Evolutionary conservation across 495 filamentous ascomycete genomes (phyloP).

Genomic region (Xylaria nigripes): DNA sequence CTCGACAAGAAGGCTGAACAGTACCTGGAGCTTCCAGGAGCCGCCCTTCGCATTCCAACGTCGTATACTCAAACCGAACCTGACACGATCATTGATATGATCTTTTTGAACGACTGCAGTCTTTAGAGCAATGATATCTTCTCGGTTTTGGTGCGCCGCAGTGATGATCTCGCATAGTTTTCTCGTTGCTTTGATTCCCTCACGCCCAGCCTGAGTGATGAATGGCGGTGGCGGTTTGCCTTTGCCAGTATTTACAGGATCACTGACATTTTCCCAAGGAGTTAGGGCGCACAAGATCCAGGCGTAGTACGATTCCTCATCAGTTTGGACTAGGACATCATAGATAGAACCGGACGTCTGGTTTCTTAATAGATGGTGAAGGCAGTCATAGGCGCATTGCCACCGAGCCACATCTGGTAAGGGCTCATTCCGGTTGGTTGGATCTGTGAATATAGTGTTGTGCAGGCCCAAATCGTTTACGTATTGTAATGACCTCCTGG

Average conservation of each 20-base stretch:
- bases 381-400: conserved; percentile 43
- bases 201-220: conserved; percentile 52
- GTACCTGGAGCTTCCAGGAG: conserved; percentile 66
- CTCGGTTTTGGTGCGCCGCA: conserved; percentile 50
- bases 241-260: conserved; percentile 32
- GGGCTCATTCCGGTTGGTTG: conserved; percentile 33
- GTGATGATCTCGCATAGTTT: conserved; percentile 59
- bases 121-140: conserved; percentile 54
- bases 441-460: conserved; percentile 69
- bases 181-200: conserved; percentile 73
- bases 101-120: conserved; percentile 35
- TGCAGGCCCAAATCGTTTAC: conserved; percentile 72
- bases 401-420: conserved; percentile 37
- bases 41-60: conserved; percentile 54
- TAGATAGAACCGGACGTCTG: conserved; percentile 43
- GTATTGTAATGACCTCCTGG: conserved; percentile 57
- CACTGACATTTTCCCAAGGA: conserved; percentile 61
- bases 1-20: conserved; percentile 65
- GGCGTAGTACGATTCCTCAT: conserved; percentile 55
- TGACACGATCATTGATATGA: conserved; percentile 31
- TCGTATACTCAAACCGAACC: conserved; percentile 69
- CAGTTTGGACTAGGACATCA: conserved; percentile 46
- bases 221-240: conserved; percentile 36
- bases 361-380: conserved; percentile 38
- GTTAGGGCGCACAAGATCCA: conserved; percentile 70